Evolutionary conservation across 2,329 filamentous ascomycete genomes (phyloP), one percentile per base, ranked within the genome.

Genomic region (Xylariaceae sp.): DNA sequence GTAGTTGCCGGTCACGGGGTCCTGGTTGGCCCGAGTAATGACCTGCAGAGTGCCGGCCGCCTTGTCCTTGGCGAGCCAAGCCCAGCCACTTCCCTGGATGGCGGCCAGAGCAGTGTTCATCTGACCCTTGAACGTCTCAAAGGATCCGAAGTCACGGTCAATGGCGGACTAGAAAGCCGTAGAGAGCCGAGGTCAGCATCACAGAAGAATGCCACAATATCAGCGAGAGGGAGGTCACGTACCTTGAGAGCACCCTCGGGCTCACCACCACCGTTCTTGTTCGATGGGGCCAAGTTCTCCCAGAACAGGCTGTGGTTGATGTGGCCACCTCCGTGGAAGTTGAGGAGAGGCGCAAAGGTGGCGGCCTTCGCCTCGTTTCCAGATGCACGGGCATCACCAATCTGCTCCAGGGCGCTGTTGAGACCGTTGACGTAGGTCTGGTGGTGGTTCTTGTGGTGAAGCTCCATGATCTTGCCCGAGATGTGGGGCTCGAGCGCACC

Each of bases 391-490:
- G 85, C 84, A 51, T 86, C 82, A 62, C 80, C 79, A 64, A 90
- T 79, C 74, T 88, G 84, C 74, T 89, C 86, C 62, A 82, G 75
- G 58, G 87, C 84, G 65, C 82, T 80, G 78, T 92, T 92, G 78
- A 87, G 86, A 70, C 83, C 85, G 74, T 82, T 91, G 66, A 92
- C 88, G 74, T 92, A 92, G 70, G 88, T 89, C 75, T 90, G 83
- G 80, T 92, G 89, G 80, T 92, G 89, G 73, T 88, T 89, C 75
- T 83, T 86, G 82, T 92, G 87, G 80, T 92, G 89, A 47, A 91
- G 81, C 76, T 91, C 88, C 89, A 92, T 92, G 78, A 92, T 92
- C 76, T 90, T 85, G 75, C 87, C 88, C 53, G 86, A 89, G 77
- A 92, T 80, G 64, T 81, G 73, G 54, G 85, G 85, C 80, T 99